phyloP scores from a whole-genome alignment of 2,329 filamentous ascomycete genomes.

The Trichophyton schoenleinii region DNA sequence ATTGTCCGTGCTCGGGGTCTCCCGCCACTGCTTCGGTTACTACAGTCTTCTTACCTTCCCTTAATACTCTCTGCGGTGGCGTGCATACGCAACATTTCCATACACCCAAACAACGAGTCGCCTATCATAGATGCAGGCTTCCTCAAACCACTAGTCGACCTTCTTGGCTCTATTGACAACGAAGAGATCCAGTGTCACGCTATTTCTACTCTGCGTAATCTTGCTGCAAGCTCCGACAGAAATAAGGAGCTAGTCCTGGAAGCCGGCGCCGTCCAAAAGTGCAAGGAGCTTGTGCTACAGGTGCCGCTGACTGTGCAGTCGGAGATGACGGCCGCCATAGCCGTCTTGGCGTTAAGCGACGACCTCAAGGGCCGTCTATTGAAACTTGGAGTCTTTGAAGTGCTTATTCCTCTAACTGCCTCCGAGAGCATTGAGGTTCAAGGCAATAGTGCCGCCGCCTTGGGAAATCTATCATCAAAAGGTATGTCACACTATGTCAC shows the following conservation, averaged over 20 bases:
- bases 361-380: conserved; percentile 87
- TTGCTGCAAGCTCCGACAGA: conserved; percentile 89
- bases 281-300: conserved; percentile 88
- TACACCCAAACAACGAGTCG: conserved; percentile 93
- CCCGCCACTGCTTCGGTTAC: conserved; percentile 68
- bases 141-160: conserved; percentile 79
- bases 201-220: conserved; percentile 88
- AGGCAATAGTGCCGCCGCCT: conserved; percentile 88
- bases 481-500: conserved; percentile 44
- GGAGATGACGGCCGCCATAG: conserved; percentile 99
- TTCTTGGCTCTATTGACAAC: conserved; percentile 89
- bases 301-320: conserved; percentile 92
- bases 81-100: conserved; percentile 97
- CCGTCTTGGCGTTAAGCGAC: conserved; percentile 86
- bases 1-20: conserved; percentile 86
- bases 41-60: conserved; percentile 90
- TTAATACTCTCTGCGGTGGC: conserved; percentile 93
- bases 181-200: conserved; percentile 99
- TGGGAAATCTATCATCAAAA: conserved; percentile 95
- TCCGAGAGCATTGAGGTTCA: conserved; percentile 96
- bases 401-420: conserved; percentile 86
- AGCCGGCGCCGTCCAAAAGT: conserved; percentile 93
- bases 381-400: conserved; percentile 87
- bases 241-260: conserved; percentile 98
- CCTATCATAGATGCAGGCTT: conserved; percentile 98